These are phyloP conservation scores for Oxyria digyna DNA, from an alignment of 148 eudicot species.

Conservation along the genomic window DNA sequence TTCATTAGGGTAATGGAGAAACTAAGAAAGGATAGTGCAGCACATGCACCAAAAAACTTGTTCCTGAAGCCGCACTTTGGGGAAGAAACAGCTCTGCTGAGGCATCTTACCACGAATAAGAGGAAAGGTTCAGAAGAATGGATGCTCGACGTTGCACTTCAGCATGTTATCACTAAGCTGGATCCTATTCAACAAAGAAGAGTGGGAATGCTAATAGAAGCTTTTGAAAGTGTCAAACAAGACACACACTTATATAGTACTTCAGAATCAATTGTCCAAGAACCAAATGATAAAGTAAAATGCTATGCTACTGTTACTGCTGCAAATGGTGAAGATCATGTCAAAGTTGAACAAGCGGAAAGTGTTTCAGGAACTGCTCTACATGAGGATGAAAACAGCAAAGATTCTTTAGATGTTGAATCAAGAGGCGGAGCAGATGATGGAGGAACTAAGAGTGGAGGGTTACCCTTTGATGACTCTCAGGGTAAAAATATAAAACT, in stretches of 20 bases:
- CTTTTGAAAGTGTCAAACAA: constrained; percentile 68
- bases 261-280: constrained; percentile 5
- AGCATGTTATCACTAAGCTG: constrained; percentile 5
- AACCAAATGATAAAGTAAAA: not conserved
- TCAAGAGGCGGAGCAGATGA: not conserved
- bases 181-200: constrained; percentile 13
- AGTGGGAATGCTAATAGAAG: constrained; percentile 69
- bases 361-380: no score
- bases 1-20: constrained; percentile 4
- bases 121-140: constrained; percentile 36
- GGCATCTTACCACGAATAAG: constrained; percentile 1
- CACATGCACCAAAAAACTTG: constrained; percentile 5
- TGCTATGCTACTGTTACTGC: not conserved
- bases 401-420: not conserved
- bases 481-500: no score
- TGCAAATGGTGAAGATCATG: not conserved
- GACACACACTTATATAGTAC: constrained; percentile 32
- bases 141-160: constrained; percentile 78
- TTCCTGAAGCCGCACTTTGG: constrained; percentile 12
- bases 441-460: not conserved
- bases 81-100: constrained; percentile 24
- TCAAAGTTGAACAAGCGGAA: not conserved
- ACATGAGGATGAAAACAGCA: no score
- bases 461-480: no score
- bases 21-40: not conserved